Percentiles rank a stretch among this genome's conserved stretches.
phyloP scores from a whole-genome alignment of 768 basidiomycete genomes.

The Suillus decipiens region DNA sequence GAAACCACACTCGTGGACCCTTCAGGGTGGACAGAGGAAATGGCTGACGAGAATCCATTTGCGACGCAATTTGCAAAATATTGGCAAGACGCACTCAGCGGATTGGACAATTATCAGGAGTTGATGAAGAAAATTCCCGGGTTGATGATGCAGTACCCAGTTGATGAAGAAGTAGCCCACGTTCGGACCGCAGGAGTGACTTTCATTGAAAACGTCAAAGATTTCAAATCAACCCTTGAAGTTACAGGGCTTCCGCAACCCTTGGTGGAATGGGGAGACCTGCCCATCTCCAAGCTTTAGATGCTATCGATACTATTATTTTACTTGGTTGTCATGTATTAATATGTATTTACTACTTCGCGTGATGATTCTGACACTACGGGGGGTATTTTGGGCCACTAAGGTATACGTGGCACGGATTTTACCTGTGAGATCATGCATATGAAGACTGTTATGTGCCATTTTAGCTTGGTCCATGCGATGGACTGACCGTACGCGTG shows the following conservation, averaged over 20 bases:
- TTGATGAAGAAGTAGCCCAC: constrained; percentile 52
- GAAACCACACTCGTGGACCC: constrained; percentile 52
- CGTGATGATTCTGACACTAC: not conserved
- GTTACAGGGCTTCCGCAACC: constrained; percentile 62
- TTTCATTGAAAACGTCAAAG: constrained; percentile 63
- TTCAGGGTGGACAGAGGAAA: constrained; percentile 49
- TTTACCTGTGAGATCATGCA: not conserved
- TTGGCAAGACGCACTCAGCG: constrained; percentile 51
- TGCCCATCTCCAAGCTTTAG: constrained; percentile 61
- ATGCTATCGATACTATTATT: not conserved
- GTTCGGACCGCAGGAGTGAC: constrained; percentile 48
- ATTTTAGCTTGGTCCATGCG: no score
- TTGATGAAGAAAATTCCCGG: constrained; percentile 53
- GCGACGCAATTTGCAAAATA: constrained; percentile 62
- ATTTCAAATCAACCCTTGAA: constrained; percentile 63
- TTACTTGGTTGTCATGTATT: not conserved
- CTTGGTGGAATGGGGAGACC: constrained; percentile 73
- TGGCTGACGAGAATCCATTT: constrained; percentile 58
- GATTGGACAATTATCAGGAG: constrained; percentile 42
- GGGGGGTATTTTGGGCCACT: not conserved
- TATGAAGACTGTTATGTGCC: no score
- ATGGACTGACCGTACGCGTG: no score
- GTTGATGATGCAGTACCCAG: constrained; percentile 58
- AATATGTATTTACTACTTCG: not conserved
- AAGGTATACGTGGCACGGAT: not conserved